A percentile compares a stretch with the other conserved stretches of the same genome.
These are phyloP conservation scores for Euphorbia schlechtendalii DNA, from an alignment of 441 rosid genomes.

Conservation along the genomic window DNA sequence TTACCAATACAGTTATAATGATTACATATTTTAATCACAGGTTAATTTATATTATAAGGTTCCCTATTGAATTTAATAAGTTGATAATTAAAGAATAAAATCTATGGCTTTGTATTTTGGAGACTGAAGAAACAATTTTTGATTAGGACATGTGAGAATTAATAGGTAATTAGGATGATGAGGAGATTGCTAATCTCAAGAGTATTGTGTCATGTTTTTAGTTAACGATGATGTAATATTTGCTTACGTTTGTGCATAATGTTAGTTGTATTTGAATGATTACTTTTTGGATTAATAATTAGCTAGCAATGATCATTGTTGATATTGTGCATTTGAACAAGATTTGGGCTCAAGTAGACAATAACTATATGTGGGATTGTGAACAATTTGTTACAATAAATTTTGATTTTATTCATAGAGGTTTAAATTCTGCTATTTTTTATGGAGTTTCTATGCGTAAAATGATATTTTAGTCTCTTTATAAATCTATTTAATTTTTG, in stretches of 20 bases:
- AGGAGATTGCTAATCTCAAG: neutral
- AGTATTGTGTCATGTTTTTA: constrained; percentile 6
- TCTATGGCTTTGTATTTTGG: neutral
- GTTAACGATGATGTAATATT: constrained; percentile 5
- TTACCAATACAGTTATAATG: neutral
- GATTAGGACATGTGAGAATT: neutral
- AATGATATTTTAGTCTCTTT: too few species aligned
- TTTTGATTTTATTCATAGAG: too few species aligned
- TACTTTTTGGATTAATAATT: neutral
- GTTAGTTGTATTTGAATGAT: neutral
- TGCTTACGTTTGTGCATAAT: neutral
- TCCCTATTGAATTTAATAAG: neutral
- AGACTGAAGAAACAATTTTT: neutral
- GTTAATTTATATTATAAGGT: too few species aligned
- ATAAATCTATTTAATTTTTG: too few species aligned
- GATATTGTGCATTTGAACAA: too few species aligned
- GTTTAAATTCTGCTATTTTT: too few species aligned
- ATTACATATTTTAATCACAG: neutral
- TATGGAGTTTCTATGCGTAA: too few species aligned
- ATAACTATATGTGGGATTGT: too few species aligned
- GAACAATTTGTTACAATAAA: too few species aligned
- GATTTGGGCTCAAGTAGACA: too few species aligned
- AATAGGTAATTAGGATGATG: neutral
- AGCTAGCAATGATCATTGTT: neutral
- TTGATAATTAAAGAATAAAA: neutral